Evolutionary conservation across 352 stramenopile species (phyloP).

Genomic region (Pythium angustatum): DNA sequence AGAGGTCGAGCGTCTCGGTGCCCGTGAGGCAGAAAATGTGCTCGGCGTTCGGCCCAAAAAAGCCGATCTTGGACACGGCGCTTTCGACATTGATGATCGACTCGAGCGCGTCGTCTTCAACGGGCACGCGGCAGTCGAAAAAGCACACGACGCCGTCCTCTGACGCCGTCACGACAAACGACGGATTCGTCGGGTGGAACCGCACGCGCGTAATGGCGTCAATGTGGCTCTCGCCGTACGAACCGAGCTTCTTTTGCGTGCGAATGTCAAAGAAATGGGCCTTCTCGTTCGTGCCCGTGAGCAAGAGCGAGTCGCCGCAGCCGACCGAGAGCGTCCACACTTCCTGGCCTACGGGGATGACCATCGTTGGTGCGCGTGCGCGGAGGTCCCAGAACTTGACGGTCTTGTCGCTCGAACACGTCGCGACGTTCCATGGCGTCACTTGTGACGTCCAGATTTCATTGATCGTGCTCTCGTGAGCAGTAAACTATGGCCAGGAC

Average conservation of each 20-base stretch:
- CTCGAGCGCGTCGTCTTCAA: constrained; percentile 88
- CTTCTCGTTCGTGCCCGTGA: constrained; percentile 70
- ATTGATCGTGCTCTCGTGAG: constrained; percentile 79
- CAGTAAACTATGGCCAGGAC: too few relatives aligned
- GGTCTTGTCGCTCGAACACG: constrained; percentile 82
- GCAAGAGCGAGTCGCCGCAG: constrained; percentile 73
- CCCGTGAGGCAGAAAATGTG: constrained; percentile 88
- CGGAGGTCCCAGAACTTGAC: constrained; percentile 88
- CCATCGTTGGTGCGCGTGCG: constrained; percentile 52
- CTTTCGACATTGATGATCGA: constrained; percentile 91
- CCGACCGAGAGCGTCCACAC: constrained; percentile 84
- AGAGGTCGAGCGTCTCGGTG: constrained; percentile 89
- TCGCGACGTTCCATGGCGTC: constrained; percentile 68
- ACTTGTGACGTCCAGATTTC: constrained; percentile 76
- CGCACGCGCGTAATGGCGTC: constrained; percentile 87
- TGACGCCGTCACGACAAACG: constrained; percentile 87
- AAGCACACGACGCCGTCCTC: constrained; percentile 91
- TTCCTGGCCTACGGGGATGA: constrained; percentile 61
- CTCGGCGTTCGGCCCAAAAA: constrained; percentile 82
- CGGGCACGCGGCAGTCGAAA: constrained; percentile 81
- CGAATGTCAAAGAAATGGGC: constrained; percentile 84
- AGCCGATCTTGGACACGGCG: constrained; percentile 82
- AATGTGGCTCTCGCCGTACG: constrained; percentile 89
- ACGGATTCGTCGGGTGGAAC: constrained; percentile 77
- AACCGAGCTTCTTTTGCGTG: constrained; percentile 58